These are phyloP conservation scores for Xylariaceae sp. DNA, from an alignment of 2,329 filamentous ascomycete species.

Conservation along the genomic window DNA sequence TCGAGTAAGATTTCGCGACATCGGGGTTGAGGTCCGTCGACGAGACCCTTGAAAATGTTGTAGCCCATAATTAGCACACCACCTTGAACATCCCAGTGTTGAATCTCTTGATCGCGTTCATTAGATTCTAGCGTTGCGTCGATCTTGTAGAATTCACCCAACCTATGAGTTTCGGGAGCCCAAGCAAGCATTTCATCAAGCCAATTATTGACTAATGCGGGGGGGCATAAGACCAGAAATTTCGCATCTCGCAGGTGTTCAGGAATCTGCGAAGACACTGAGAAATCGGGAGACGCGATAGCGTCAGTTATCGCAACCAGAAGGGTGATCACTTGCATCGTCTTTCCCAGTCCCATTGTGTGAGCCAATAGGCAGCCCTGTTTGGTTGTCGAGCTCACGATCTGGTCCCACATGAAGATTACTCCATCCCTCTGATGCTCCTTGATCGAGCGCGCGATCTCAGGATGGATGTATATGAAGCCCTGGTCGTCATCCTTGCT, in stretches of 20 bases:
- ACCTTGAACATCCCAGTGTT: slow-evolving; percentile 58
- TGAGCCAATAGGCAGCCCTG: slow-evolving; percentile 83
- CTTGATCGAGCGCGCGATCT: slow-evolving; percentile 65
- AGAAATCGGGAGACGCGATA: slow-evolving; percentile 51
- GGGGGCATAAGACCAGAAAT: slow-evolving; percentile 71
- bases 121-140: slow-evolving; percentile 32
- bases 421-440: slow-evolving; percentile 77
- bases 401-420: slow-evolving; percentile 83
- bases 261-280: slow-evolving; percentile 64
- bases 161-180: slow-evolving; percentile 47
- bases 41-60: slow-evolving; percentile 52
- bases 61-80: slow-evolving; percentile 79
- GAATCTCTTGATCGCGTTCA: slow-evolving; percentile 43
- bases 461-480: slow-evolving; percentile 59
- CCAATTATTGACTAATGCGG: slow-evolving; percentile 78
- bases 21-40: slow-evolving; percentile 9
- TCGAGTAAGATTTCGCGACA: slow-evolving; percentile 44
- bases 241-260: slow-evolving; percentile 55
- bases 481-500: slow-evolving; percentile 56
- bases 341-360: slow-evolving; percentile 90
- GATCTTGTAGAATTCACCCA: slow-evolving; percentile 57
- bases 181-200: slow-evolving; percentile 69
- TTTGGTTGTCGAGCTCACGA: slow-evolving; percentile 56
- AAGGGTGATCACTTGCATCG: slow-evolving; percentile 86
- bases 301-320: slow-evolving; percentile 70